These are phyloP conservation scores for Lachnellula hyalina DNA, from an alignment of 2,329 filamentous ascomycete genomes.

Conservation along the genomic window DNA sequence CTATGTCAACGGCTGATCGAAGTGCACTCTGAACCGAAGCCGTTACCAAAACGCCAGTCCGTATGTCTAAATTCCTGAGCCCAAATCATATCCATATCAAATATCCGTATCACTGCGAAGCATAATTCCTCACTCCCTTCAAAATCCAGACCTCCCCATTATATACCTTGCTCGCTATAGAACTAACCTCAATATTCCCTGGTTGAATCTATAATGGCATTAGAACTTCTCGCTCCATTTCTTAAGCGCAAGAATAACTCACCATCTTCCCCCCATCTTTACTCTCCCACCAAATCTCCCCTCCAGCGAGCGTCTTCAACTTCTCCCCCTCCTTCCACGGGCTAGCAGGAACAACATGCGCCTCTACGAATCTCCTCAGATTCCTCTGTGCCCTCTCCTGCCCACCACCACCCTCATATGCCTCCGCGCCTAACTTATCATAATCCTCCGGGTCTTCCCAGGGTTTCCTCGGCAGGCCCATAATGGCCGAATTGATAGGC, in stretches of 20 bases:
- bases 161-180: slow-evolving; percentile 66
- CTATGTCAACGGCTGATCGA: too few species aligned
- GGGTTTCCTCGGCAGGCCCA: slow-evolving; percentile 73
- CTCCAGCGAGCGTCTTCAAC: slow-evolving; percentile 61
- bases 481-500: slow-evolving; percentile 78
- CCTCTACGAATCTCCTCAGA: slow-evolving; percentile 74
- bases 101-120: slow-evolving; percentile 8
- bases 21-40: too few species aligned
- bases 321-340: slow-evolving; percentile 70
- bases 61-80: background rate
- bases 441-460: slow-evolving; percentile 80
- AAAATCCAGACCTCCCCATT: slow-evolving; percentile 74
- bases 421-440: slow-evolving; percentile 56
- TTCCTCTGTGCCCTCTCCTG: slow-evolving; percentile 73
- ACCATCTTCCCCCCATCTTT: slow-evolving; percentile 63
- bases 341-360: slow-evolving; percentile 69
- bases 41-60: background rate
- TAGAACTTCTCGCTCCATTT: background rate
- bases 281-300: slow-evolving; percentile 76
- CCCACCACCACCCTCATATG: slow-evolving; percentile 71
- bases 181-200: slow-evolving; percentile 70
- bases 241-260: slow-evolving; percentile 31
- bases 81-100: background rate
- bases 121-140: slow-evolving; percentile 45
- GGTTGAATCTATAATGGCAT: slow-evolving; percentile 60